These are phyloP conservation scores for Candida xyloterini DNA, from an alignment of 805 yeast species.

Conservation along the genomic window DNA sequence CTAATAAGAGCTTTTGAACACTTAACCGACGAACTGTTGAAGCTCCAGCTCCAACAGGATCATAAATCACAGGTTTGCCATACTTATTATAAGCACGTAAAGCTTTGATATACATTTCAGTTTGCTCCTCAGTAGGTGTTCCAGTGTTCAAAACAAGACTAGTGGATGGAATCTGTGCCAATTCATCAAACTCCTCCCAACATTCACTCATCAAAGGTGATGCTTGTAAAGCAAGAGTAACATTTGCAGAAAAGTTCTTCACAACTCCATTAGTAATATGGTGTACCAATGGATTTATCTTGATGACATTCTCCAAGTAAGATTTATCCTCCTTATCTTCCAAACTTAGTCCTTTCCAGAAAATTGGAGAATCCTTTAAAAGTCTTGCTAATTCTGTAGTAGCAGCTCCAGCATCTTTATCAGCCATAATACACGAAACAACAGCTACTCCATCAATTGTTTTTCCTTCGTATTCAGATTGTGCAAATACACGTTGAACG, in stretches of 20 bases:
- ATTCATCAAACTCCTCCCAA: slow-evolving; percentile 60
- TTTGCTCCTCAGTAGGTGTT: slow-evolving; percentile 49
- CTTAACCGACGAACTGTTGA: slow-evolving; percentile 52
- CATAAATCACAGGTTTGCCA: slow-evolving; percentile 68
- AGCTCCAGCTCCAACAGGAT: slow-evolving; percentile 95
- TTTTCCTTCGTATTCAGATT: slow-evolving; percentile 43
- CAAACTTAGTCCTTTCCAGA: slow-evolving; percentile 11
- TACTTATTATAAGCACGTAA: slow-evolving; percentile 52
- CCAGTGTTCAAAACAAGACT: slow-evolving; percentile 74
- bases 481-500: slow-evolving; percentile 53
- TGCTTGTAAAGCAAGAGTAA: slow-evolving; percentile 77
- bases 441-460: slow-evolving; percentile 80
- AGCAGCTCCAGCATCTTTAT: slow-evolving; percentile 48
- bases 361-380: slow-evolving; percentile 31
- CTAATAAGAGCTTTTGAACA: slow-evolving; percentile 47
- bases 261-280: slow-evolving; percentile 90
- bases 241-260: slow-evolving; percentile 83
- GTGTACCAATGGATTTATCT: slow-evolving; percentile 63
- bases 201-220: slow-evolving; percentile 89
- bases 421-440: slow-evolving; percentile 82
- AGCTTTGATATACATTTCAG: slow-evolving; percentile 48
- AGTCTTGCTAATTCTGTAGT: slow-evolving; percentile 38
- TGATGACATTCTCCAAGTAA: slow-evolving; percentile 1
- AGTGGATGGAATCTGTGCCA: slow-evolving; percentile 52
- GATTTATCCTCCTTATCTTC: background rate